Evolutionary conservation across 2,329 filamentous ascomycete species (phyloP).

Genomic region (Coleophoma cylindrospora): DNA sequence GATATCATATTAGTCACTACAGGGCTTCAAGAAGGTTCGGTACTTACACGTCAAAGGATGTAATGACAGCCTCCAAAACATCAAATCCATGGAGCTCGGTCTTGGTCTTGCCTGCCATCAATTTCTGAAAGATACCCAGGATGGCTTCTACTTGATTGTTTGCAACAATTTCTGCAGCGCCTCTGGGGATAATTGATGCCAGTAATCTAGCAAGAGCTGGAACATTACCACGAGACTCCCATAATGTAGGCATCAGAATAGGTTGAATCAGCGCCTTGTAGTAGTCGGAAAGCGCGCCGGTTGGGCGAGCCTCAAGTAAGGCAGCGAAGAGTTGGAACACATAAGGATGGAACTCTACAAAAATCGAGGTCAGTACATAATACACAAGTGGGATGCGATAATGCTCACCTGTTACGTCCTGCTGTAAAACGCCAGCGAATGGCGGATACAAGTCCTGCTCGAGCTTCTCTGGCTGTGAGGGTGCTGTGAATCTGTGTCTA

Average conservation of each 20-base stretch:
- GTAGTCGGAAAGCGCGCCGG: conserved; percentile 70
- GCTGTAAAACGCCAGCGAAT: conserved; percentile 73
- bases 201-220: conserved; percentile 85
- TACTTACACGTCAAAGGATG: conserved; percentile 64
- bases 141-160: conserved; percentile 82
- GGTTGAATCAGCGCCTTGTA: conserved; percentile 76
- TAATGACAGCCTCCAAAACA: conserved; percentile 75
- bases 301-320: conserved; percentile 79
- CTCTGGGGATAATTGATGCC: conserved; percentile 76
- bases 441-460: conserved; percentile 79
- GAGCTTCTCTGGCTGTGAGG: conserved; percentile 63
- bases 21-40: conserved; percentile 3
- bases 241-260: conserved; percentile 74
- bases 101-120: conserved; percentile 53
- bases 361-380: conserved; percentile 24
- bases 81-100: conserved; percentile 88
- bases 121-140: conserved; percentile 92
- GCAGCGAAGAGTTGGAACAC: conserved; percentile 94
- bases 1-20: conserved; percentile 18
- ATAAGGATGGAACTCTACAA: conserved; percentile 85
- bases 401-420: conserved; percentile 69
- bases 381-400: neutral
- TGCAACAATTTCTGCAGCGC: conserved; percentile 64
- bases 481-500: conserved; percentile 54
- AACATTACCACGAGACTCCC: conserved; percentile 90